Evolutionary conservation across 2,329 filamentous ascomycete species (phyloP).

Genomic region (Rhynchosporium secalis): DNA sequence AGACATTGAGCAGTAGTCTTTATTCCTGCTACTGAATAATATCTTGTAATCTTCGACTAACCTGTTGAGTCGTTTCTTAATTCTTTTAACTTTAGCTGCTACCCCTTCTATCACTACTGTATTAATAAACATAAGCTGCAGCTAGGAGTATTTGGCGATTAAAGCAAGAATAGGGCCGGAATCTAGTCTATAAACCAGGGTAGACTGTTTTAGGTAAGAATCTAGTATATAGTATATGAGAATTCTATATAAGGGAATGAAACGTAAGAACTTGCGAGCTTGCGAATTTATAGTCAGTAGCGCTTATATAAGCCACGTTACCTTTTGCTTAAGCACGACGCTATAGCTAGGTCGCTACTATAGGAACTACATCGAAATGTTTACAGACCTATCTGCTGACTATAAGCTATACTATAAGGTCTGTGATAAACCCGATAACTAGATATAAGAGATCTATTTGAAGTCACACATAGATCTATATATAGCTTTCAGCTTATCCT

Average conservation of each 20-base stretch:
- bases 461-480: neutral
- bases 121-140: conserved; percentile 2
- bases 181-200: no score
- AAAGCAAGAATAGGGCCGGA: neutral
- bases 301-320: conserved; percentile 3
- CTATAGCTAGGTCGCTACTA: neutral
- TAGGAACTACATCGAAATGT: neutral
- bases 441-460: neutral
- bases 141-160: neutral
- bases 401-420: neutral
- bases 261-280: neutral
- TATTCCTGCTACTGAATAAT: conserved; percentile 11
- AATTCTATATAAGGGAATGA: neutral
- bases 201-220: no score
- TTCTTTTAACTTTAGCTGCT: conserved; percentile 12
- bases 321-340: neutral
- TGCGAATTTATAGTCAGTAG: neutral
- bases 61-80: conserved; percentile 11
- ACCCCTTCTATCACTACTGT: conserved; percentile 13
- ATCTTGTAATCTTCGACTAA: conserved; percentile 14
- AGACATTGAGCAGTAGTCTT: conserved; percentile 1
- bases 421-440: neutral
- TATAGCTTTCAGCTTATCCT: no score
- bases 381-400: neutral
- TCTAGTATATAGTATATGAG: neutral